Evolutionary conservation across 768 basidiomycete species (phyloP), one percentile per base, ranked within the genome.

Genomic region (Hypholoma sublateritium): DNA sequence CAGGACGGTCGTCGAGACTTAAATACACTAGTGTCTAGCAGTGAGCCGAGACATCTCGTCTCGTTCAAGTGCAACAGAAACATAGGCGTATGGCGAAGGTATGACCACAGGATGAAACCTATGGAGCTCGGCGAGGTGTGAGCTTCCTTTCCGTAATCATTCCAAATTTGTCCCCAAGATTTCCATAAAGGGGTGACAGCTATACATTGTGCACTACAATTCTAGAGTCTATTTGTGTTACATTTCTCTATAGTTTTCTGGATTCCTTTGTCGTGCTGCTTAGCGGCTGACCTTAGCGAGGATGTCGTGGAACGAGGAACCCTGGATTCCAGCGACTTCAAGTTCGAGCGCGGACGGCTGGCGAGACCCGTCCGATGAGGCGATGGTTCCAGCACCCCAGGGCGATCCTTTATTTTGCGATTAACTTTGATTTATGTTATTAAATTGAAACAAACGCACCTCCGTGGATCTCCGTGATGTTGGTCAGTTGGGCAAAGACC

Each of bases 341-440:
- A 81, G 61, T 69, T 89, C 87, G 37, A 87, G 75, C 6, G 71
- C 63, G 6, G 76, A 76, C 19, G 88, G 87, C 63, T 84, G 80
- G 62, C 88, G 85, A 14, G 80, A 74, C 24, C 85, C 86, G 57
- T 80, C 78, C 8, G 71, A 65, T 43, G 75, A 77, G 12, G 87
- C 77, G 62, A 82, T 75, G 32, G 88, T 88, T 45, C 88, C 90
- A n/a, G 89, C 85, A 61, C 92, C 92, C 83, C 86, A 95, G 0
- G 92, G 81, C 17, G 87, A 87, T 44, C 89, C 89, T 87, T 53
- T 32, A 62, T 24, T 13, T 19, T 36, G 42, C 37, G 17, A 32
- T 32, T 6, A 32, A 41, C 17, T 47, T 9, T 48, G 5, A 5
- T 22, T 45, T 16, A 14, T 48, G 25, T 14, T 21, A 5, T 32